Evolutionary conservation across 2,329 filamentous ascomycete species (phyloP), one percentile per base, ranked within the genome.

Genomic region (Colletotrichum agaves): DNA sequence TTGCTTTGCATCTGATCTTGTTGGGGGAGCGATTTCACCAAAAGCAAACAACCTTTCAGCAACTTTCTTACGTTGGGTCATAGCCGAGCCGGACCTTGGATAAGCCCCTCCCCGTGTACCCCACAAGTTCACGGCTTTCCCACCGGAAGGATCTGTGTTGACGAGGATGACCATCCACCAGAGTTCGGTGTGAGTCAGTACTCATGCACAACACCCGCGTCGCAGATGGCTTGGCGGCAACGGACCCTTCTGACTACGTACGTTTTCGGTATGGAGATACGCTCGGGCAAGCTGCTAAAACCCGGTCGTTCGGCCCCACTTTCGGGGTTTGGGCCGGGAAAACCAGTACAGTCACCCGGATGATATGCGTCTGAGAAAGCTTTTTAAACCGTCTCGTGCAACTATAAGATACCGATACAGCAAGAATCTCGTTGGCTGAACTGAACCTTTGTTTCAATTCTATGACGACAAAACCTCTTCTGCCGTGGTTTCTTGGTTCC

Each of bases 251-350:
- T 31, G 10, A 12, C 31, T 31, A 33, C 35, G 12, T 15, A 19
- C 41, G 33, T n/a, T 23, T 52, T 11, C n/a, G 13, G 19, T 15
- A 11, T 59, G 19, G 37, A 43, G 58, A 31, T 41, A 41, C 21
- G 27, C 15, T 10, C 39, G 37, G 57, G 37, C 33, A 33, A 39
- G 17, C 19, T 62, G 7, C 63, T 63, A 63, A 67, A 67, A 43
- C 63, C 63, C 63, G 52, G 37, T 17, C n/a, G n/a, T 2, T 10
- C 59, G 60, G 58, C 44, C 60, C 63, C 60, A 41, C 59, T 43
- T 15, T 39, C 44, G 53, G 39, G 23, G 23, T 27, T 27, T 11
- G 49, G 41, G 17, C 41, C 44, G 44, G 44, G 19, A 23, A 47
- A 47, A 5, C 44, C 23, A 27, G 23, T 27, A 27, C 23, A 27